Percentiles rank a stretch among this genome's conserved stretches.
phyloP scores from a whole-genome alignment of 768 basidiomycete species.

The Mycena leptocephala region DNA sequence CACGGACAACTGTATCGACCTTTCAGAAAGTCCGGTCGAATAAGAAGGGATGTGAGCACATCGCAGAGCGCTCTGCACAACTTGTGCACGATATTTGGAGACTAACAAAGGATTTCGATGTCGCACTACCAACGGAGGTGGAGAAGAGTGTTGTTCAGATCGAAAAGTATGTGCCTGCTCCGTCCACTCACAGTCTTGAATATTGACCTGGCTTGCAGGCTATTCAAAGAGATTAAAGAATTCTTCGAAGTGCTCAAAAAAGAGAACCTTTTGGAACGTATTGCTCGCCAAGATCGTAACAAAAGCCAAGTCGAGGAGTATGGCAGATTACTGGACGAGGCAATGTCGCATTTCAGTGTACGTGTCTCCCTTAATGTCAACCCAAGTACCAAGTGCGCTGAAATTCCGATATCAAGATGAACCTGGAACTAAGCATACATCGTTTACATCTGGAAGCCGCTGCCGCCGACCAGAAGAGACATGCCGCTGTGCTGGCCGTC shows the following conservation, averaged over 20 bases:
- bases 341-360: no score
- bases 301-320: constrained; percentile 3
- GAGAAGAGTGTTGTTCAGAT: no score
- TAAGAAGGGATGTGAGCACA: no score
- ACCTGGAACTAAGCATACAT: neutral
- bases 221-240: neutral
- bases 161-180: no score
- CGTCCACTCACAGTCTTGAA: no score
- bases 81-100: no score
- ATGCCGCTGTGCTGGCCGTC: no score
- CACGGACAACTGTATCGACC: no score
- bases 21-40: constrained; percentile 27
- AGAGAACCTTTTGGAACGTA: neutral
- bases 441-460: neutral
- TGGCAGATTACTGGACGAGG: neutral
- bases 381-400: neutral
- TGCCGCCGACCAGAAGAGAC: neutral
- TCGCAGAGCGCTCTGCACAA: no score
- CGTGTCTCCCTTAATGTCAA: neutral
- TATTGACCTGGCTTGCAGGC: no score
- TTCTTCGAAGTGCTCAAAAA: neutral
- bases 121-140: no score
- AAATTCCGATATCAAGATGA: neutral
- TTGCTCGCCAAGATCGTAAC: neutral
- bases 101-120: no score